A percentile compares a stretch with the other conserved stretches of the same genome.
phyloP scores from a whole-genome alignment of 441 rosid genomes.

The Breynia disticha region DNA sequence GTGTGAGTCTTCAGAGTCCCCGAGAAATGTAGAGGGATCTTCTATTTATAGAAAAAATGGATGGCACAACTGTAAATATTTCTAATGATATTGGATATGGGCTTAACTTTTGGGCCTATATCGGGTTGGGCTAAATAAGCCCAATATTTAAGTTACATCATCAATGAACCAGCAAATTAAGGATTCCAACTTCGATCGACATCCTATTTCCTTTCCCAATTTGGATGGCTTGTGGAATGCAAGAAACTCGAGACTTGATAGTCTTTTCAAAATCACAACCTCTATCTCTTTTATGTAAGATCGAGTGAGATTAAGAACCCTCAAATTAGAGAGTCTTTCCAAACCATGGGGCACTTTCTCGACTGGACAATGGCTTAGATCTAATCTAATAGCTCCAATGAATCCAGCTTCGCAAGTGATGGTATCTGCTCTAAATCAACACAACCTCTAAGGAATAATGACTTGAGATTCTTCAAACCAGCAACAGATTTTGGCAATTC shows the following conservation, averaged over 20 bases:
- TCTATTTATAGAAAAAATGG: too few relatives aligned
- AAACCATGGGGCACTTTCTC: slow-evolving; percentile 14
- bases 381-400: slow-evolving; percentile 12
- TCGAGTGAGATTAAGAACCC: slow-evolving; percentile 5
- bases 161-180: slow-evolving; percentile 10
- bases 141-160: too few relatives aligned
- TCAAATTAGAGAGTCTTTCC: slow-evolving; percentile 12
- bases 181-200: slow-evolving; percentile 17
- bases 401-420: slow-evolving; percentile 10
- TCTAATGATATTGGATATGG: too few relatives aligned
- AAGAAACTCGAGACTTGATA: slow-evolving; percentile 9
- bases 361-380: slow-evolving; percentile 3
- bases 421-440: background rate
- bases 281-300: background rate
- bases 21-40: too few relatives aligned
- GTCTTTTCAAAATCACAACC: background rate
- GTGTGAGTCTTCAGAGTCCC: too few relatives aligned
- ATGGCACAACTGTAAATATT: too few relatives aligned
- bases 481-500: slow-evolving; percentile 17
- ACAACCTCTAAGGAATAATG: slow-evolving; percentile 12
- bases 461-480: slow-evolving; percentile 10
- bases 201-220: slow-evolving; percentile 11
- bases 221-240: background rate
- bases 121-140: too few relatives aligned
- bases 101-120: too few relatives aligned